phyloP scores from a whole-genome alignment of 1,139 yeast species.

The Meyerozyma sp. region DNA sequence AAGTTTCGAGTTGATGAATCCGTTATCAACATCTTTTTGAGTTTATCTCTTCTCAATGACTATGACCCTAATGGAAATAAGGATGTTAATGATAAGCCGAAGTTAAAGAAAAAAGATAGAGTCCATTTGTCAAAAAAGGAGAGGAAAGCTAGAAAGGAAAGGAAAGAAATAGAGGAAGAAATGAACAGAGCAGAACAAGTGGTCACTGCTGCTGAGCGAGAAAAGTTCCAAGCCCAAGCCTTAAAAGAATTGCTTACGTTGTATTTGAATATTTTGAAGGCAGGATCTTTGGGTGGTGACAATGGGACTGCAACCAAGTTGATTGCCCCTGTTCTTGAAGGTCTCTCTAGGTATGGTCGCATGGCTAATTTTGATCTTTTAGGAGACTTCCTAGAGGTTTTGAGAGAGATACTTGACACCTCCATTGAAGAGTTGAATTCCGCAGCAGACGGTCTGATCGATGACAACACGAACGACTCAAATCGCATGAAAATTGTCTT shows the following conservation, averaged over 20 bases:
- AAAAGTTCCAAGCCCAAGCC: slow-evolving; percentile 77
- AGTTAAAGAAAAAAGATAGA: slow-evolving; percentile 76
- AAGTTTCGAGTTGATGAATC: slow-evolving; percentile 80
- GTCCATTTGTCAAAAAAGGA: slow-evolving; percentile 86
- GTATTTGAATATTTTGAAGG: slow-evolving; percentile 71
- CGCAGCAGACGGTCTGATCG: neutral
- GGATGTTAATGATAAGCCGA: slow-evolving; percentile 35
- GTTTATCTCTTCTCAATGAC: slow-evolving; percentile 71
- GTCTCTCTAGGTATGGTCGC: slow-evolving; percentile 83
- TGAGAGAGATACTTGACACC: slow-evolving; percentile 69
- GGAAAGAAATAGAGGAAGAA: slow-evolving; percentile 84
- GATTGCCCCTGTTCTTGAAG: slow-evolving; percentile 86
- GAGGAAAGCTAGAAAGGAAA: slow-evolving; percentile 79
- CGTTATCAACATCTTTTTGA: slow-evolving; percentile 67
- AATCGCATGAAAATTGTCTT: slow-evolving; percentile 62
- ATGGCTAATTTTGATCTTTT: slow-evolving; percentile 88
- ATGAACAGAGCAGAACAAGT: slow-evolving; percentile 82
- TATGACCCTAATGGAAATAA: slow-evolving; percentile 62
- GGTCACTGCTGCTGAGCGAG: slow-evolving; percentile 82
- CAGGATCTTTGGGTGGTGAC: slow-evolving; percentile 24
- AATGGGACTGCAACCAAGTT: slow-evolving; percentile 33
- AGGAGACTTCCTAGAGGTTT: slow-evolving; percentile 87
- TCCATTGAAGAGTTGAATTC: slow-evolving; percentile 22
- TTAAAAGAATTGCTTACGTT: slow-evolving; percentile 65
- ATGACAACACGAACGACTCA: slow-evolving; percentile 4